Percentiles rank a stretch among this genome's conserved stretches.
phyloP scores from a whole-genome alignment of 2,329 filamentous ascomycete species.

The Aspergillus sp. region DNA sequence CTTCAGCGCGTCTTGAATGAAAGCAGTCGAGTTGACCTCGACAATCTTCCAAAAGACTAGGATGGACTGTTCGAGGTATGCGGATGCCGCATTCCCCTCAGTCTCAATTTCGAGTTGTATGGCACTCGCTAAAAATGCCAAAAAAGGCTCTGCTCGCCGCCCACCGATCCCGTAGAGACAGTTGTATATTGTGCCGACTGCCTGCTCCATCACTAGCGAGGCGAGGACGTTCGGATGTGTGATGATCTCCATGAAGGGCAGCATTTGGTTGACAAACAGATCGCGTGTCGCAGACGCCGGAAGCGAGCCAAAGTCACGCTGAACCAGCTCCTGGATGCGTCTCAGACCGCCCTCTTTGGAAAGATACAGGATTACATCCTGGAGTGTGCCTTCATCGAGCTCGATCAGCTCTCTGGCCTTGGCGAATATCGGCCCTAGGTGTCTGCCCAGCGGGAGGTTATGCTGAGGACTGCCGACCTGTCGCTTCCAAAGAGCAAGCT shows the following conservation, averaged over 20 bases:
- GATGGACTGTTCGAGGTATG: constrained; percentile 28
- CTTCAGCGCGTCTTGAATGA: constrained; percentile 32
- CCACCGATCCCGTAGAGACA: constrained; percentile 50
- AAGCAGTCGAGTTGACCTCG: constrained; percentile 45
- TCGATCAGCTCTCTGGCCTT: constrained; percentile 31
- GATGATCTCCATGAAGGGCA: constrained; percentile 49
- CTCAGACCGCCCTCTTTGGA: constrained; percentile 35
- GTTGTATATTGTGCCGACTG: constrained; percentile 50
- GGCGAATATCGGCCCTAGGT: constrained; percentile 28
- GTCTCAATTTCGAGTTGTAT: constrained; percentile 16
- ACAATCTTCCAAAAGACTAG: constrained; percentile 36
- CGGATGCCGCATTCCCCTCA: not conserved
- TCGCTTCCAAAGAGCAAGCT: constrained; percentile 15
- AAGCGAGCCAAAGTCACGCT: constrained; percentile 6
- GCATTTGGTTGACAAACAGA: constrained; percentile 32
- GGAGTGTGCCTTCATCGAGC: constrained; percentile 25
- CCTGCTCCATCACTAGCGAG: constrained; percentile 48
- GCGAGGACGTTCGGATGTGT: constrained; percentile 47
- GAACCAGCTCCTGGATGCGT: constrained; percentile 32
- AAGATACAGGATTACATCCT: constrained; percentile 36
- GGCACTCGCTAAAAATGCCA: constrained; percentile 33
- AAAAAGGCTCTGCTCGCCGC: constrained; percentile 40
- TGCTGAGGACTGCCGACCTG: not conserved
- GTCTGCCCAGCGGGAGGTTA: not conserved
- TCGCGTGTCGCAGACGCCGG: constrained; percentile 14